Evolutionary conservation across 129 eudicot species (phyloP), one percentile per base, ranked within the genome.

Genomic region (Tagetes erecta): DNA sequence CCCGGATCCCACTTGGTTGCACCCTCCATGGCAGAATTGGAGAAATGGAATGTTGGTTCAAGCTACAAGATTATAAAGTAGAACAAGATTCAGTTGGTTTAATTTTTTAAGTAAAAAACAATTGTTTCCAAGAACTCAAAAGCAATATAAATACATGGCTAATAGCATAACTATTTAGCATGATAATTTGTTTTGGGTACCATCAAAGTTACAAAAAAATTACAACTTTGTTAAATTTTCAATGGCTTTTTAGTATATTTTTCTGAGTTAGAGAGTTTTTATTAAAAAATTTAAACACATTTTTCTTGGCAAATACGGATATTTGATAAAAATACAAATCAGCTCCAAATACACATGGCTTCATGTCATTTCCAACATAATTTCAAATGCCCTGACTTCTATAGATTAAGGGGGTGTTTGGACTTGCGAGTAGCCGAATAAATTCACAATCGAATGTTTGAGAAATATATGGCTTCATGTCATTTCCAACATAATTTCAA

Each of bases 1-100:
- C 71, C 62, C 0, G 96, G 98, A 83, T 90, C 96, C 98, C 98
- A 90, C 85, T 94, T 90, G 65, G 98, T 94, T 14, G 93, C 98
- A 10, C 97, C 98, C 80, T 94, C 98, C 98, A 94, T 94, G 8
- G 84, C 93, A 55, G 84, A 84, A 73, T 92, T 84, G 47, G 92
- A 76, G 57, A 83, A 76, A n/a, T 80, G 89, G 33, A 84, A 84
- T 13, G 93, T 80, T 7, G 96, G 84, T 46, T 81, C 91, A 71
- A 90, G 81, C 94, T 84, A 78, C 58, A 83, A 73, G 36, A 63
- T 41, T 45, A 72, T 57, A 14, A 68, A 73, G 69, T n/a, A 45
- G 2, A 47, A 41, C 41, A 45, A 0, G 30, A 1, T 40, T 41
- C 8, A 39, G 7, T 50, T 3, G 6, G 11, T 33, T 33, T 3